Evolutionary conservation across 2,329 filamentous ascomycete genomes (phyloP), one percentile per base, ranked within the genome.

Genomic region (Phoma sp.): DNA sequence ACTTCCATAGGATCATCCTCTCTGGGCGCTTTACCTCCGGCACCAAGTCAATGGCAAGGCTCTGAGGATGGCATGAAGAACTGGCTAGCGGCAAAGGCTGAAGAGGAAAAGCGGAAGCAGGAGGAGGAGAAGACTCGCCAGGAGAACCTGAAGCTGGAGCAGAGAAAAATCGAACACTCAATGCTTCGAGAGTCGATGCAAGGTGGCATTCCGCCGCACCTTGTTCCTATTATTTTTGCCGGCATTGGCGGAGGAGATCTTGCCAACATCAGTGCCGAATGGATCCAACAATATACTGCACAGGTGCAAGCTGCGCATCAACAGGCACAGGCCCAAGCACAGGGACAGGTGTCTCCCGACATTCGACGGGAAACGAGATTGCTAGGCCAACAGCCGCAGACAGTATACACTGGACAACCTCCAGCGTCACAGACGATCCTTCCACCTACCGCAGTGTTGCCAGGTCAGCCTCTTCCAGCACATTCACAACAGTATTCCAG

Each of bases 51-150:
- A 69, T 82, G 78, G 79, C 78, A 81, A 65, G 76, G 77, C 48
- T 74, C 80, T 34, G 81, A 83, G 59, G 81, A 83, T 45, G 77
- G 77, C 17, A 81, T 81, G 76, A 78, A 80, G 55, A 79, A 78
- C 48, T 83, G 80, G 79, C 71, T 83, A 18, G 69, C 73, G 10
- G 78, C 80, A 17, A 83, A 81, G 67, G 76, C 79, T 14, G 81
- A 83, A 66, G 81, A 83, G 67, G 81, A 83, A 56, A 79, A 76
- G 69, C 74, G 79, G 53, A 80, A 78, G 69, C 80, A 82, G 71
- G 81, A 83, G 66, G 80, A 83, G 64, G 80, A 83, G 60, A 80
- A 75, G 70, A 82, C 80, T 42, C 76, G 77, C 56, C 81, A 83
- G 65, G 80, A 82, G 63, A 73, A 72, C 15, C 68, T 80, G 40